Percentiles rank a stretch among this genome's conserved stretches.
Evolutionary conservation across 306 rosid genomes (phyloP).

Genomic region (Dryas alaskensis): DNA sequence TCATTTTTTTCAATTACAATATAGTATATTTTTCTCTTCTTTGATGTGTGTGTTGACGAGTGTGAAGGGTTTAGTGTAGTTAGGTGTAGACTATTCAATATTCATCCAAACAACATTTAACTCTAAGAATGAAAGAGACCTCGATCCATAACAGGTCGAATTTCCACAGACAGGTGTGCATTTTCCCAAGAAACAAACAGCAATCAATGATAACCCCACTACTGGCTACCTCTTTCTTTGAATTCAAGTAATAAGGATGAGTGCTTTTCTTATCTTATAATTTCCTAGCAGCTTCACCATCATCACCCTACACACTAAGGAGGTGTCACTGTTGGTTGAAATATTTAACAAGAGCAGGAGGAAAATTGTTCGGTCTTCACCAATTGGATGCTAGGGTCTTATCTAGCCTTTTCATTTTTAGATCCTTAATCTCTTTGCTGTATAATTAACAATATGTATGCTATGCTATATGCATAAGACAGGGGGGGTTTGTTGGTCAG

Average conservation of each 20-base stretch:
- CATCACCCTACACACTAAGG: constrained; percentile 18
- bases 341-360: not conserved
- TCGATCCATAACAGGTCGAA: constrained; percentile 25
- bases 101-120: not conserved
- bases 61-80: constrained; percentile 32
- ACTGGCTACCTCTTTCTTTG: constrained; percentile 25
- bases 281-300: constrained; percentile 22
- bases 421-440: no score
- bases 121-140: constrained; percentile 15
- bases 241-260: constrained; percentile 24
- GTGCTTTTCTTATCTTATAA: constrained; percentile 28
- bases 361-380: not conserved
- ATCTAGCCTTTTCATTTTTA: no score
- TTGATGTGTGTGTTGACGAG: constrained; percentile 30
- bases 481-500: no score
- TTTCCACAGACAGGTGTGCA: constrained; percentile 28
- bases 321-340: constrained; percentile 18
- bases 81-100: constrained; percentile 11
- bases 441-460: no score
- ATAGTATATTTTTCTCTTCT: no score
- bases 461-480: no score
- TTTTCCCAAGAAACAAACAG: constrained; percentile 36
- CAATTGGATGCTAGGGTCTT: not conserved
- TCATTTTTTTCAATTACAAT: no score
- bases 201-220: constrained; percentile 33